Evolutionary conservation across 192 early-diverging fungal species (phyloP).

Genomic region (Entophlyctis helioformis): DNA sequence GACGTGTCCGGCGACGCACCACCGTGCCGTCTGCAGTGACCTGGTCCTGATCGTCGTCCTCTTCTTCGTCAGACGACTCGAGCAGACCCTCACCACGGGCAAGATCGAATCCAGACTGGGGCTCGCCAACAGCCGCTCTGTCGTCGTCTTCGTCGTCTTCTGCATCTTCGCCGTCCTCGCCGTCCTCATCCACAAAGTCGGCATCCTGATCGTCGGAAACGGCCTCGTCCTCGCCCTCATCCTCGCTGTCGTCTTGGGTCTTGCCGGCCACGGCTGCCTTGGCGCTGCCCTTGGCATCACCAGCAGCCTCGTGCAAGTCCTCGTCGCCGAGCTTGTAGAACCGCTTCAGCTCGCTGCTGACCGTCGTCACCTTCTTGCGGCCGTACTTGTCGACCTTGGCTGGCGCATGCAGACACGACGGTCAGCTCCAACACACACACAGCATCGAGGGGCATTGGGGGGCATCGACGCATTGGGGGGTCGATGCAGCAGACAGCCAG

Average conservation of each 20-base stretch:
- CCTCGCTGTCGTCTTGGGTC: slow-evolving; percentile 24
- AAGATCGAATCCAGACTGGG: slow-evolving; percentile 41
- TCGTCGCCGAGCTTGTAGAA: slow-evolving; percentile 64
- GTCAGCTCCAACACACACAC: not conserved
- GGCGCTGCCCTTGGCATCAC: slow-evolving; percentile 21
- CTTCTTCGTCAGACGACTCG: slow-evolving; percentile 47
- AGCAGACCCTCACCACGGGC: slow-evolving; percentile 72
- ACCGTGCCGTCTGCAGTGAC: slow-evolving; percentile 10
- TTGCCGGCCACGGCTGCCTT: slow-evolving; percentile 21
- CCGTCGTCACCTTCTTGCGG: slow-evolving; percentile 31
- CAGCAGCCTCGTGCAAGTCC: slow-evolving; percentile 18
- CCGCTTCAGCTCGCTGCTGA: slow-evolving; percentile 51
- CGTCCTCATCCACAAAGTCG: slow-evolving; percentile 7
- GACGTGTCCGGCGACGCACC: no score
- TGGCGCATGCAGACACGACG: slow-evolving; percentile 5
- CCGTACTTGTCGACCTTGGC: slow-evolving; percentile 74
- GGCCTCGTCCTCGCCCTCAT: slow-evolving; percentile 15
- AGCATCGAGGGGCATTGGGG: not conserved
- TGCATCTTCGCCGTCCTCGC: slow-evolving; percentile 13
- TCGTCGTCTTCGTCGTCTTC: slow-evolving; percentile 23
- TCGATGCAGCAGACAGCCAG: not conserved
- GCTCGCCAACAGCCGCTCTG: slow-evolving; percentile 12
- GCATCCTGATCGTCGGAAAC: slow-evolving; percentile 6
- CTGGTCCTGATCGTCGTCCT: slow-evolving; percentile 37
- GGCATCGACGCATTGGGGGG: not conserved